Base-by-base conservation (phyloP, 2,329 filamentous ascomycete species). In the Nigrograna mackinnonii region DNA sequence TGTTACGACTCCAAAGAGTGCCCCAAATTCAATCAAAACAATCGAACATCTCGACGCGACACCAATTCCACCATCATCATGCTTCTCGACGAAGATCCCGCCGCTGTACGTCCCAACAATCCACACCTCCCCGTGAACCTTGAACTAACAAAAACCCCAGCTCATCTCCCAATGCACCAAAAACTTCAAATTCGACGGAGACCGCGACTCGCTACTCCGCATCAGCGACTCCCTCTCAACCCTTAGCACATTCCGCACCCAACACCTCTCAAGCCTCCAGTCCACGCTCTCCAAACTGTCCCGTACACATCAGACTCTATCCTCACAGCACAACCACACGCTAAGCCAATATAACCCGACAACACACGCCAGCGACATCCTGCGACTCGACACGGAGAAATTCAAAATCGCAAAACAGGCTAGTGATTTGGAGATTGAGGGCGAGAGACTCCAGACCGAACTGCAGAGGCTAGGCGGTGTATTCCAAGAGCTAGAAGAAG, bases 381-480 rank as follows among this genome's bases (percentile, higher is more conserved):
- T 94, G 16, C 82, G 86, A 30, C 84, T 96, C 47, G 92, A 97
- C 70, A 95, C 90, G 2, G 85, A 91, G 56, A 96, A 96, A 65
- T 97, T 97, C 72, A 86, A 91, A 55, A 86, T 90, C 43, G 92
- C 92, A n/a, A 97, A 97, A 70, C 84, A 88, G 13, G 90, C 89
- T 0, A 86, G 83, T 2, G 92, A 97, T 66, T 77, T 94, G 5
- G 91, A 96, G 74, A 91, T 92, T 62, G 94, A 99, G 72, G 87
- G 88, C n/a, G 92, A 97, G 75, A 80, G 92, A n/a, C 75, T 97
- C 34, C 84, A 88, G 43, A 82, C 83, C 5, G 89, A 95, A 68
- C 73, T 90, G 5, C 87, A 85, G 12, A 83, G 91, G 58, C 73
- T 96, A 43, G 83, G 84, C 47, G 84, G 84, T 32, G 79, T 86